Base-by-base conservation (phyloP, 2,329 filamentous ascomycete genomes). In the Westerdykella sp. region DNA sequence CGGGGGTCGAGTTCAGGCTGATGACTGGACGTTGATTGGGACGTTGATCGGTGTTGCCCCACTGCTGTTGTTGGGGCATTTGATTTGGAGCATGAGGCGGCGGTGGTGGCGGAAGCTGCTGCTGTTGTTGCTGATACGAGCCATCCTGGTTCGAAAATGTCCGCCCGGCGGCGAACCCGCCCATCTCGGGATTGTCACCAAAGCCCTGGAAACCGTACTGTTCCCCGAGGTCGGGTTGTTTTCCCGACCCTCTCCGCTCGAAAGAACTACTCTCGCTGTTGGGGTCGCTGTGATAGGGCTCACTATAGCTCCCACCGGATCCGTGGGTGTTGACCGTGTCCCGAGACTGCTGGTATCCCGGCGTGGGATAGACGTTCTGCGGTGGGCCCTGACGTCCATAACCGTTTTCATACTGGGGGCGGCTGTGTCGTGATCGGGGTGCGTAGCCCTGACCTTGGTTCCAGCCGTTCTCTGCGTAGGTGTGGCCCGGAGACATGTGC, bases 211-310 rank as follows among this genome's bases (percentile, higher is more conserved):
- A 83, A 40, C 84, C 84, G 55, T 87, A 87, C 44, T 70, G 58
- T 40, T 68, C 56, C 38, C 59, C 57, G 43, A 63, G 36, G 34
- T 69, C 57, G 37, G 67, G 65, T 32, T 66, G 49, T 36, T 66
- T 53, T 41, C 66, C 63, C 6, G 50, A 69, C 55, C 78, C 77
- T 30, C 82, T 73, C 48, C 87, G 83, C 62, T 95, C 87, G 54
- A 94, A 80, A 1, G 88, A 95, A 70, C 87, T 94, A 69, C 95
- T 95, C 62, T 95, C 86, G 61, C 89, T 95, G 70, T 86, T 93
- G 71, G 87, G 90, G 62, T 95, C 89, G 46, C 88, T 95, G 51
- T 84, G 83, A 66, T 93, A 83, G 11, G 82, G 82, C 45, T 95
- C 89, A 41, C 73, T 81, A 50, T 83, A 80, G 54, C 80, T 85